Percentiles rank a stretch among this genome's conserved stretches.
phyloP scores from a whole-genome alignment of 2,329 filamentous ascomycete genomes.

The Diaporthe helianthi region DNA sequence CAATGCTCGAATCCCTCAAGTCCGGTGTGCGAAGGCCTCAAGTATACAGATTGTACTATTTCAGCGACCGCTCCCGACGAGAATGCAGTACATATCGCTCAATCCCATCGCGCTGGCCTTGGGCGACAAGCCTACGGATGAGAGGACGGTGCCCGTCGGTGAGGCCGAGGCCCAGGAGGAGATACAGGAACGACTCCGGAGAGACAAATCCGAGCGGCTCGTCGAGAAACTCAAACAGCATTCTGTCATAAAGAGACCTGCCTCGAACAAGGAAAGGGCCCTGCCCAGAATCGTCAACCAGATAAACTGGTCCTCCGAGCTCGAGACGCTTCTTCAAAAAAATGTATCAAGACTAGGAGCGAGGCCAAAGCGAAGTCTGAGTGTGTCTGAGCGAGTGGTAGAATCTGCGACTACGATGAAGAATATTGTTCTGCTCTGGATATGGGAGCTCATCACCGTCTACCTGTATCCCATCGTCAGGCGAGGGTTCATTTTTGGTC shows the following conservation, averaged over 20 bases:
- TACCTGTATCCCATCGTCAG: constrained; percentile 83
- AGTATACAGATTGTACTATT: constrained; percentile 90
- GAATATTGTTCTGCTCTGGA: constrained; percentile 72
- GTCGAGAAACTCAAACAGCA: constrained; percentile 89
- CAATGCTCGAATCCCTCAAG: constrained; percentile 66
- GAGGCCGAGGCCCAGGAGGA: constrained; percentile 78
- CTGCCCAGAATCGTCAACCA: constrained; percentile 86
- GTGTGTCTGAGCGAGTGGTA: constrained; percentile 92
- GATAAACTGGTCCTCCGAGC: constrained; percentile 94
- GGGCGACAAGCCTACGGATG: constrained; percentile 67
- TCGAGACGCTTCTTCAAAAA: constrained; percentile 84
- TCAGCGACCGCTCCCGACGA: constrained; percentile 80
- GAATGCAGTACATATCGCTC: constrained; percentile 97
- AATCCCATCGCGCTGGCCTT: constrained; percentile 87
- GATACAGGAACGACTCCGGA: constrained; percentile 62
- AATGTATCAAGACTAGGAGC: constrained; percentile 87
- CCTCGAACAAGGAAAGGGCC: constrained; percentile 83
- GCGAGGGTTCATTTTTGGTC: constrained; percentile 74
- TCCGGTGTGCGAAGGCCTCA: constrained; percentile 74
- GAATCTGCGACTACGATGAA: constrained; percentile 89
- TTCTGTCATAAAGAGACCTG: constrained; percentile 77
- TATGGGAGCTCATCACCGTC: constrained; percentile 74
- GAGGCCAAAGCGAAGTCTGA: constrained; percentile 82
- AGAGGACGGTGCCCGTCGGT: constrained; percentile 46
- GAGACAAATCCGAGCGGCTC: constrained; percentile 69